Percentiles rank a stretch among this genome's conserved stretches.
Conservation (phyloP, 2,329 filamentous ascomycete species). For the Fusarium multiceps region DNA sequence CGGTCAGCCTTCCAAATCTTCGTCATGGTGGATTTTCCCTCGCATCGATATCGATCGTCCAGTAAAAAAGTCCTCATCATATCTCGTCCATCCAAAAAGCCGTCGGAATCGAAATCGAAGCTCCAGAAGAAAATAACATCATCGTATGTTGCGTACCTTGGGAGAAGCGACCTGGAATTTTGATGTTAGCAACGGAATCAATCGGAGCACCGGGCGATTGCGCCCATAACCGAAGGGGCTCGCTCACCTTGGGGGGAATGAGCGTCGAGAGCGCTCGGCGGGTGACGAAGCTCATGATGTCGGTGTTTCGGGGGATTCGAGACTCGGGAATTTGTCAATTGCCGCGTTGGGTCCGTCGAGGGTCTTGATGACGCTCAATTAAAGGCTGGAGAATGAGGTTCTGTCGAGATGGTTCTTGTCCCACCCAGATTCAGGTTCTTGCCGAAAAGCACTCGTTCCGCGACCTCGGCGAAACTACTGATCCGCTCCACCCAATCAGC, state of each 20-base stretch:
- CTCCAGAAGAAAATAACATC: conserved; percentile 3
- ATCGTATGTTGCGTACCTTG: conserved; percentile 67
- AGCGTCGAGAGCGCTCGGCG: conserved; percentile 96
- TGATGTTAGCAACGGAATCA: conserved; percentile 55
- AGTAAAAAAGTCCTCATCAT: conserved; percentile 22
- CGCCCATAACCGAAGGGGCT: conserved; percentile 48
- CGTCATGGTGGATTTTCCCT: conserved; percentile 23
- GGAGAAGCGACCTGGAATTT: conserved; percentile 78
- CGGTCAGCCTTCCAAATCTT: conserved; percentile 51
- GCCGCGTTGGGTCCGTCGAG: conserved; percentile 49
- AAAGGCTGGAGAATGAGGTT: conserved; percentile 46
- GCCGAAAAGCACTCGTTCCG: conserved; percentile 62
- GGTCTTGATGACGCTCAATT: conserved; percentile 51
- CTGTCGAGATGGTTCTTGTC: conserved; percentile 44
- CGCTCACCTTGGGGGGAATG: conserved; percentile 93
- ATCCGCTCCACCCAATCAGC: conserved; percentile 58
- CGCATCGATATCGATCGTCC: conserved; percentile 15
- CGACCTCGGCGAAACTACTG: conserved; percentile 55
- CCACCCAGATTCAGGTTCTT: conserved; percentile 46
- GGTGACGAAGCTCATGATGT: conserved; percentile 91
- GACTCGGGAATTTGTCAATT: conserved; percentile 45
- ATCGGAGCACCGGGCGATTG: conserved; percentile 43
- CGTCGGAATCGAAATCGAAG: conserved; percentile 26
- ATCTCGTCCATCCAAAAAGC: conserved; percentile 21
- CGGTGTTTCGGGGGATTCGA: conserved; percentile 45